Conservation (phyloP, 2,329 filamentous ascomycete genomes). For the Nothophaeocryptopus gaeumannii region DNA sequence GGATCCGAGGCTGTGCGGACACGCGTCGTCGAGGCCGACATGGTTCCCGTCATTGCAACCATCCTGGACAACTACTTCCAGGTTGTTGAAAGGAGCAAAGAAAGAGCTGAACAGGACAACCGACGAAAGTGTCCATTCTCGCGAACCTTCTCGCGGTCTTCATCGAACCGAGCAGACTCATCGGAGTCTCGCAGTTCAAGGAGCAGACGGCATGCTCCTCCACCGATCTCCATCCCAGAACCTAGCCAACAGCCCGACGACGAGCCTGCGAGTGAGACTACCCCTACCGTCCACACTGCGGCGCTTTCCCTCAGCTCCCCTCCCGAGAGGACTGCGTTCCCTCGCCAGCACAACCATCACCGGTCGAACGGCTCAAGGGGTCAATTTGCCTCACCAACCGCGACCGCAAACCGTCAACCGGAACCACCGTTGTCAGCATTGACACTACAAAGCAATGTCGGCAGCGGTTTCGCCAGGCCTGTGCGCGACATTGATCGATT, state of each 20-base stretch:
- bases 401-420: constrained; percentile 17
- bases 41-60: constrained; percentile 97
- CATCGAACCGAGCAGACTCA: constrained; percentile 31
- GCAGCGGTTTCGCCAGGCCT: constrained; percentile 64
- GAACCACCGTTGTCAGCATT: constrained; percentile 31
- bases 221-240: constrained; percentile 76
- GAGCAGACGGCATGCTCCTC: constrained; percentile 72
- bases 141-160: constrained; percentile 39
- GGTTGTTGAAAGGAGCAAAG: constrained; percentile 86
- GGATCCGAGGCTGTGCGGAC: constrained; percentile 93
- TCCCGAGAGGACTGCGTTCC: constrained; percentile 66
- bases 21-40: constrained; percentile 94
- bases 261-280: constrained; percentile 56
- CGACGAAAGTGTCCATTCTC: constrained; percentile 53
- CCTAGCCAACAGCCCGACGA: constrained; percentile 49
- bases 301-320: constrained; percentile 66
- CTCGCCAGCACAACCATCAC: constrained; percentile 54
- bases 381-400: constrained; percentile 31
- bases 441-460: constrained; percentile 31
- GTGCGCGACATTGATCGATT: constrained; percentile 79
- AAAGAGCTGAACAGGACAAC: constrained; percentile 77
- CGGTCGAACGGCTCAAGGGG: constrained; percentile 38
- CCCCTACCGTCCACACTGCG: constrained; percentile 53
- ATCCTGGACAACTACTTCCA: constrained; percentile 98
- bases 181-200: constrained; percentile 44